phyloP scores from a whole-genome alignment of 768 basidiomycete species.

The Omphalotus guepiniiformis region DNA sequence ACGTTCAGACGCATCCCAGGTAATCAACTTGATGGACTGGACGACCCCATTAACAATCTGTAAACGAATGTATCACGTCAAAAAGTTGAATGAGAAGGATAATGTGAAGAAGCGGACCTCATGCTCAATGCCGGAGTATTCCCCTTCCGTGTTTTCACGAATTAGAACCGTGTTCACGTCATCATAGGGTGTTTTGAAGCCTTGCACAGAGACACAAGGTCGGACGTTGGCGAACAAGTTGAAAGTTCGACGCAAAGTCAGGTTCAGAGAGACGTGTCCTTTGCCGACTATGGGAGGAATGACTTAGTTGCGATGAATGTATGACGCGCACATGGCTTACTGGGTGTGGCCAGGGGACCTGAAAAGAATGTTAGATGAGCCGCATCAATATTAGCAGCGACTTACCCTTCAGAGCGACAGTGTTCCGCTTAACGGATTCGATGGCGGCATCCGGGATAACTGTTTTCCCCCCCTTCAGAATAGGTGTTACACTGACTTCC shows the following conservation, averaged over 20 bases:
- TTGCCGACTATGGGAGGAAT: conserved; percentile 72
- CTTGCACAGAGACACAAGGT: conserved; percentile 92
- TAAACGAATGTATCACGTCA: conserved; percentile 5
- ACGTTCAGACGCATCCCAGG: conserved; percentile 97
- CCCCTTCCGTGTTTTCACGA: conserved; percentile 99
- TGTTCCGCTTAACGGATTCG: conserved; percentile 90
- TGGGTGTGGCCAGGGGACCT: conserved; percentile 97
- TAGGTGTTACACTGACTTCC: conserved; percentile 94
- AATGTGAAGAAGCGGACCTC: conserved; percentile 59
- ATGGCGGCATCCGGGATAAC: conserved; percentile 94
- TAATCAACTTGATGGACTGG: conserved; percentile 99
- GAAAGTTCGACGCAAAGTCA: conserved; percentile 96
- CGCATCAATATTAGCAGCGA: not conserved
- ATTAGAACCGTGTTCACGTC: conserved; percentile 98
- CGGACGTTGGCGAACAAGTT: conserved; percentile 98
- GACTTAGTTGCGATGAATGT: not conserved
- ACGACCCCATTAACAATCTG: conserved; percentile 96
- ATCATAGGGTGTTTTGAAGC: conserved; percentile 98
- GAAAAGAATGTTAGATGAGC: not conserved
- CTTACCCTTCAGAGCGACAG: conserved; percentile 93
- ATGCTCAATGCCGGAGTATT: conserved; percentile 99
- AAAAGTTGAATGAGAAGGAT: not conserved
- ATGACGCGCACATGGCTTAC: conserved; percentile 42
- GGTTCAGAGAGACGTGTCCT: conserved; percentile 96
- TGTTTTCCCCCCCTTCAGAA: conserved; percentile 92